phyloP scores from a whole-genome alignment of 352 stramenopile species.

The Pythium dissimile region DNA sequence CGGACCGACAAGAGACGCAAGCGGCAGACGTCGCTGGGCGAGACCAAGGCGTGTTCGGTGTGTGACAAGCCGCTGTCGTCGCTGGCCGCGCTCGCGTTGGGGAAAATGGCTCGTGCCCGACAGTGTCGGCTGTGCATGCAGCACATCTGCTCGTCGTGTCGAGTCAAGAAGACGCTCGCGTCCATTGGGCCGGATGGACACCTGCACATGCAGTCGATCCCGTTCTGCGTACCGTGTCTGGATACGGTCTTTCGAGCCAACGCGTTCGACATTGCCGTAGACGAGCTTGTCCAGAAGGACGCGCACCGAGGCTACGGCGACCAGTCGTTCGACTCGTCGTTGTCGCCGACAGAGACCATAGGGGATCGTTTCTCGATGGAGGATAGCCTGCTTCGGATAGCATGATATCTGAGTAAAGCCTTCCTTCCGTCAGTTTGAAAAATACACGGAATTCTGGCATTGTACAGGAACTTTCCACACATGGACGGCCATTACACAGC shows the following conservation, averaged over 20 bases:
- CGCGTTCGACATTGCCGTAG: slow-evolving; percentile 14
- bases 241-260: not conserved
- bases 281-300: slow-evolving; percentile 18
- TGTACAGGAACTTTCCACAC: too few species aligned
- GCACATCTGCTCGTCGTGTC: slow-evolving; percentile 8
- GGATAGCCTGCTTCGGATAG: slow-evolving; percentile 1
- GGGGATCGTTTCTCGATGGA: not conserved
- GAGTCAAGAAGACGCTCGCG: slow-evolving; percentile 16
- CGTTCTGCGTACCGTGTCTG: slow-evolving; percentile 14
- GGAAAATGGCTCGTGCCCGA: not conserved
- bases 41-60: slow-evolving; percentile 1
- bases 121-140: slow-evolving; percentile 17
- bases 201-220: slow-evolving; percentile 1
- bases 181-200: slow-evolving; percentile 4
- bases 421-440: not conserved
- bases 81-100: not conserved
- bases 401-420: not conserved
- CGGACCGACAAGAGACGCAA: slow-evolving; percentile 4
- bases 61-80: slow-evolving; percentile 5
- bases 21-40: not conserved
- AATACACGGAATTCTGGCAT: too few species aligned
- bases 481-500: too few species aligned
- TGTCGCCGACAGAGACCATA: slow-evolving; percentile 2
- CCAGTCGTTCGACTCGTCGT: slow-evolving; percentile 1
- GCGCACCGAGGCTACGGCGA: slow-evolving; percentile 11